Evolutionary conservation across 1,139 yeast species (phyloP), one percentile per base, ranked within the genome.

Genomic region (Kurtzmaniella quercitrusa): DNA sequence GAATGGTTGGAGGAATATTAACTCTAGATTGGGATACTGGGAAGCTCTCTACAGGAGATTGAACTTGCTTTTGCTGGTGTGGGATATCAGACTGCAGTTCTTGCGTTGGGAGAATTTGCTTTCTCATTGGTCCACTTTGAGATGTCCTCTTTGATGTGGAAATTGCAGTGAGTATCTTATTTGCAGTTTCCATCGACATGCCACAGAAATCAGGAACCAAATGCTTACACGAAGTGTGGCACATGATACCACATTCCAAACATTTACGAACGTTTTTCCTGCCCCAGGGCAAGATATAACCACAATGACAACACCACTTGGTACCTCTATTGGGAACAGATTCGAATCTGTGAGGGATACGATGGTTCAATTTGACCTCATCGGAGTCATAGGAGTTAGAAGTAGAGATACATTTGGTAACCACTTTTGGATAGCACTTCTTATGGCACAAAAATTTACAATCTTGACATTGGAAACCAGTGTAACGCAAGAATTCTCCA

Each of bases 221-320:
- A 60, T 90, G 97, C 8, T 94, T 85, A 70, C 98, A 93, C 43
- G 82, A 82, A 5, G 95, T 79, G 61, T 93, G 98, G 58, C 96
- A 91, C 83, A 91, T 88, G 24, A 90, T 81, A 37, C 95, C 95
- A 79, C 98, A 93, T 58, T 93, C 98, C 8, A 85, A 72, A 74
- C 98, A 93, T 62, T 90, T 93, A 43, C 96, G 79, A n/a, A 90
- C 95, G 58, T 87, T 90, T 65, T 89, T 90, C 57, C 84, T 82
- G 45, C 98, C 96, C 84, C 96, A 84, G 5, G 98, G 98, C 51
- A 93, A 73, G 44, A 93, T 82, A 60, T 89, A 90, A 48, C 98
- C 98, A 75, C 98, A 93, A 60, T 93, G 98, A 57, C 98, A 93
- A 66, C 98, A 93, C 98, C 98, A 93, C 59, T 91, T 91, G 5